phyloP scores from a whole-genome alignment of 768 basidiomycete genomes.

The Pleurotus platypus region DNA sequence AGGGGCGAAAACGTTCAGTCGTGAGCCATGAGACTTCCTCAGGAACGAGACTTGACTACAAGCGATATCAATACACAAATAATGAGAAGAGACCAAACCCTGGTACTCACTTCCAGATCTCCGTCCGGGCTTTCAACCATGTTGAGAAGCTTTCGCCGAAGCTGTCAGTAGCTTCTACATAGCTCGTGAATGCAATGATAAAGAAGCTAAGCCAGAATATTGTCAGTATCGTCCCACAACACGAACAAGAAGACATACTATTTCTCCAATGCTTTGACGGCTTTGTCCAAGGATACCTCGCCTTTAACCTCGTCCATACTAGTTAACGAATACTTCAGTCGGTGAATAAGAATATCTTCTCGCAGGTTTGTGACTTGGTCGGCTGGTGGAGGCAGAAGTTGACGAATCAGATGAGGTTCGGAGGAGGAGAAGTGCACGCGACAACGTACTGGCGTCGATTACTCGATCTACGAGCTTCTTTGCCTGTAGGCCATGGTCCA shows the following conservation, averaged over 20 bases:
- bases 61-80: neutral
- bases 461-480: conserved; percentile 90
- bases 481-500: conserved; percentile 78
- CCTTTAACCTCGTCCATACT: conserved; percentile 65
- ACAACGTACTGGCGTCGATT: conserved; percentile 63
- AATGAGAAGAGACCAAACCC: neutral
- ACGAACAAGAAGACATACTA: conserved; percentile 52
- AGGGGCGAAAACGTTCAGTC: conserved; percentile 88
- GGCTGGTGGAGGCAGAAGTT: conserved; percentile 37
- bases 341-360: conserved; percentile 80
- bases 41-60: conserved; percentile 82
- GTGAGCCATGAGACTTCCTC: conserved; percentile 75
- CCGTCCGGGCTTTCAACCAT: conserved; percentile 89
- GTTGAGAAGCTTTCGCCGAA: conserved; percentile 71
- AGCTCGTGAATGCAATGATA: conserved; percentile 90
- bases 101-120: conserved; percentile 86
- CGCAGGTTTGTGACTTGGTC: conserved; percentile 91
- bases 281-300: conserved; percentile 57
- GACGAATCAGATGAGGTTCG: neutral
- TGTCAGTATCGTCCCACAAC: neutral
- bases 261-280: conserved; percentile 79
- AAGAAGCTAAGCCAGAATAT: conserved; percentile 62
- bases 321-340: conserved; percentile 83
- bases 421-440: neutral
- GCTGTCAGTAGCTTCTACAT: conserved; percentile 61